phyloP scores from a whole-genome alignment of 2,329 filamentous ascomycete species.

The Epichloe sp. region DNA sequence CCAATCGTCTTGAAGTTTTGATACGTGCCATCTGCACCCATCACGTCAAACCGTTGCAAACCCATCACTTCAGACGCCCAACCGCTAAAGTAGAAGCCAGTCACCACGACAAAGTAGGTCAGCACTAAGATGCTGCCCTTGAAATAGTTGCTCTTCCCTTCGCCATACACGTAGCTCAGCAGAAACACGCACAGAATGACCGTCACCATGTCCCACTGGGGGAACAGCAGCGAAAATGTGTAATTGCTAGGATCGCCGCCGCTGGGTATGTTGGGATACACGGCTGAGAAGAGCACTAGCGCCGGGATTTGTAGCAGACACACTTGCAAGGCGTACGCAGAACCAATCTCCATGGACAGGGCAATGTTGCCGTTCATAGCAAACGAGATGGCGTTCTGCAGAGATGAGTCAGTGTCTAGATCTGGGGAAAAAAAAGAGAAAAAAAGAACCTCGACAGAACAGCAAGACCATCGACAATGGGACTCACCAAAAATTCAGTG shows the following conservation, averaged over 20 bases:
- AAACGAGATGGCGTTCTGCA: conserved; percentile 93
- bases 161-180: conserved; percentile 92
- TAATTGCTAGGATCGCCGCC: conserved; percentile 35
- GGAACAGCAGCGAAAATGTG: conserved; percentile 82
- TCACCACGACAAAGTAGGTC: conserved; percentile 82
- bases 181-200: conserved; percentile 94
- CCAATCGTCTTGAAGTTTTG: conserved; percentile 42
- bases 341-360: conserved; percentile 96
- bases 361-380: conserved; percentile 99
- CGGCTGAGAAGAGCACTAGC: conserved; percentile 77
- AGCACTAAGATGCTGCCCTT: conserved; percentile 92
- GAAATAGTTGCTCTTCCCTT: conserved; percentile 99
- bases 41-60: conserved; percentile 38
- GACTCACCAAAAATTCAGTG: conserved; percentile 80
- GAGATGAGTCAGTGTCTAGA: background rate
- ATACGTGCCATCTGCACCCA: conserved; percentile 36
- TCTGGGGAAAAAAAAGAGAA: background rate
- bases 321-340: conserved; percentile 90
- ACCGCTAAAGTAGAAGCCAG: conserved; percentile 79
- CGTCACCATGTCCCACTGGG: conserved; percentile 98
- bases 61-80: conserved; percentile 33
- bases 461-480: background rate
- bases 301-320: conserved; percentile 90
- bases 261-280: conserved; percentile 40
- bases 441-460: background rate